Base-by-base conservation (phyloP, 305 asterid species). In the Fraxinus dipetala region DNA sequence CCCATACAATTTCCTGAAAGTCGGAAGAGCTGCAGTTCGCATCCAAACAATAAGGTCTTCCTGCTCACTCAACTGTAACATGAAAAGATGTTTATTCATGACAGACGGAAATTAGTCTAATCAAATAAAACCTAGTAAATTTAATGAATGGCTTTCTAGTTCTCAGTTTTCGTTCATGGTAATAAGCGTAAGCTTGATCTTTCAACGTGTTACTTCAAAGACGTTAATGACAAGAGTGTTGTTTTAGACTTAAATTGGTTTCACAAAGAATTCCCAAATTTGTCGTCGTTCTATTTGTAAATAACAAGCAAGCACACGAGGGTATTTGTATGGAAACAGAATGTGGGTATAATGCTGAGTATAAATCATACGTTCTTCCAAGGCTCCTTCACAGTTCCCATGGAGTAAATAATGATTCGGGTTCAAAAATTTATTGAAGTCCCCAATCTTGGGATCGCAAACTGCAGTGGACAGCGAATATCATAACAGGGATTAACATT, bases 11-110 rank as follows among this genome's bases (percentile, higher is more conserved):
- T 94, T 94, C 85, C 98, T 90, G 82, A 94, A 94, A 20, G 97
- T 94, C 69, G 98, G 98, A 79, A 94, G 97, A 40, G 98, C 97
- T 10, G 97, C 98, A 51, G 97, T 94, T 74, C 98, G 93, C 97
- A 94, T 94, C 98, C 98, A 94, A 69, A 94, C 98, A 72, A 94
- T 94, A 61, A 94, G 97, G 89, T 92, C 89, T 88, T 94, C 98
- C 86, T 94, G 98, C 83, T 90, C 82, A 32, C 84, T 87, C 89
- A 94, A 81, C 98, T 94, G 94, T 87, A 85, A 32, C 85, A 87
- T 51, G 40, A 54, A 78, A 78, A 69, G 83, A 82, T 24, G 80
- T 75, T 81, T 83, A 35, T 28, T 28, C 14, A 67, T 36, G 34
- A 63, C 8, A 72, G 31, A 74, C 16, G 28, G 63, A 78, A 67